Conservation (phyloP, 108 stramenopile genomes). For the Poteriospumella lacustris region DNA sequence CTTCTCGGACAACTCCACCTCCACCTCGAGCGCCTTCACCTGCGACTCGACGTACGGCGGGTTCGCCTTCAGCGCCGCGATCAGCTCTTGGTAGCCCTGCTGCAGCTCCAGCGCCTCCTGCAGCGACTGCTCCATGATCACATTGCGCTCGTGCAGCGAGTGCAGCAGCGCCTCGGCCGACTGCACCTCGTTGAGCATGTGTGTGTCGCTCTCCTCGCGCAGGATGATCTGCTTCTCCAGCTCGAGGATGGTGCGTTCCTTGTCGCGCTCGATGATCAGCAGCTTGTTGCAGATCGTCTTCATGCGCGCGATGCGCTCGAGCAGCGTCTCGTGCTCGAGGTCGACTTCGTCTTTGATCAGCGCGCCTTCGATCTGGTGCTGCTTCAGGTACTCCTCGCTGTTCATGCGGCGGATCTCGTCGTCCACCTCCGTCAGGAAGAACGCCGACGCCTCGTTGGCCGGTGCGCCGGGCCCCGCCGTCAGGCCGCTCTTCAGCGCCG, state of each 20-base stretch:
- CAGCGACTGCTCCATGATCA: background rate
- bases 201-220: background rate
- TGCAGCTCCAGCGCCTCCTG: background rate
- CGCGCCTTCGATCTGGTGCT: background rate
- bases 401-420: background rate
- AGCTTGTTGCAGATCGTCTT: background rate
- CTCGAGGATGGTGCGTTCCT: background rate
- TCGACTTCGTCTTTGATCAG: slow-evolving; percentile 1
- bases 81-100: background rate
- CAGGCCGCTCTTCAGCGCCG: background rate
- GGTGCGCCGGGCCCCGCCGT: too few relatives aligned
- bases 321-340: background rate
- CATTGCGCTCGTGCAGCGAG: background rate
- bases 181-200: background rate
- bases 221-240: background rate
- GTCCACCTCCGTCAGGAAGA: background rate
- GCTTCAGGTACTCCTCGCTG: background rate
- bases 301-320: background rate
- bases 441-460: background rate
- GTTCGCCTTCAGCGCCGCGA: background rate
- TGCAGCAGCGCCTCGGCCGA: background rate
- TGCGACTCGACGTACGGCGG: slow-evolving; percentile 20
- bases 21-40: background rate
- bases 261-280: background rate
- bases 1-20: slow-evolving; percentile 8